Percentiles rank a stretch among this genome's conserved stretches.
These are phyloP conservation scores for Aquilaria agallochum DNA, from an alignment of 441 rosid genomes.

Conservation along the genomic window DNA sequence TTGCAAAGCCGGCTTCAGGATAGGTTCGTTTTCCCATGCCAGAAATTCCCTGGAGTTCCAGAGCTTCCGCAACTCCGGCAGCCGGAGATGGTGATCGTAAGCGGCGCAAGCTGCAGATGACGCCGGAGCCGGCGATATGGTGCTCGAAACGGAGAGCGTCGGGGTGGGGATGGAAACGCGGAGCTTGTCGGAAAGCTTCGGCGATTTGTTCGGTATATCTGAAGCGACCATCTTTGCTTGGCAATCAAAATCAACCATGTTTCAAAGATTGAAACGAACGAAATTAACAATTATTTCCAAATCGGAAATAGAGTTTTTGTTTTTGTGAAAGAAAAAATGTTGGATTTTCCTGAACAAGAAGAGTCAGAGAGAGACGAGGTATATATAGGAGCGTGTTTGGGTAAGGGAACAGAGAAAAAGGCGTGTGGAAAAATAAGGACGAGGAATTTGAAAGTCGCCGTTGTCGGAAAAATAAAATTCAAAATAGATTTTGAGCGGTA, in stretches of 20 bases:
- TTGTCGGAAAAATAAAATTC: neutral
- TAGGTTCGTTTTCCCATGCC: conserved; percentile 50
- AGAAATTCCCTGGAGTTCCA: conserved; percentile 63
- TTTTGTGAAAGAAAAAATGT: neutral
- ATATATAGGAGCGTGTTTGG: conserved; percentile 15
- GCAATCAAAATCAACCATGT: conserved; percentile 82
- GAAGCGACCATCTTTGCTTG: conserved; percentile 58
- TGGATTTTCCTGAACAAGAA: no score
- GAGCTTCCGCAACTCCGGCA: conserved; percentile 60
- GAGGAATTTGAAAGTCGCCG: conserved; percentile 21
- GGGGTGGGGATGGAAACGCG: conserved; percentile 38
- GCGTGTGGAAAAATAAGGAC: conserved; percentile 23
- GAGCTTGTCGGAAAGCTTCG: conserved; percentile 45
- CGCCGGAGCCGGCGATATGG: conserved; percentile 16
- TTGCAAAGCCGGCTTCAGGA: conserved; percentile 69
- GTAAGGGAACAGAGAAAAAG: neutral
- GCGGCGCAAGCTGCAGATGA: conserved; percentile 62
- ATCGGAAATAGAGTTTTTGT: neutral
- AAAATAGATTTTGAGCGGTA: neutral
- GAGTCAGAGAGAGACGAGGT: neutral
- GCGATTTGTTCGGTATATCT: conserved; percentile 44
- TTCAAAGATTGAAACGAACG: neutral
- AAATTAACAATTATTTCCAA: neutral
- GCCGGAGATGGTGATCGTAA: conserved; percentile 73
- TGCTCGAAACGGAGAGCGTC: neutral